Base-by-base conservation (phyloP, 768 basidiomycete genomes). In the Tricholoma terreum region DNA sequence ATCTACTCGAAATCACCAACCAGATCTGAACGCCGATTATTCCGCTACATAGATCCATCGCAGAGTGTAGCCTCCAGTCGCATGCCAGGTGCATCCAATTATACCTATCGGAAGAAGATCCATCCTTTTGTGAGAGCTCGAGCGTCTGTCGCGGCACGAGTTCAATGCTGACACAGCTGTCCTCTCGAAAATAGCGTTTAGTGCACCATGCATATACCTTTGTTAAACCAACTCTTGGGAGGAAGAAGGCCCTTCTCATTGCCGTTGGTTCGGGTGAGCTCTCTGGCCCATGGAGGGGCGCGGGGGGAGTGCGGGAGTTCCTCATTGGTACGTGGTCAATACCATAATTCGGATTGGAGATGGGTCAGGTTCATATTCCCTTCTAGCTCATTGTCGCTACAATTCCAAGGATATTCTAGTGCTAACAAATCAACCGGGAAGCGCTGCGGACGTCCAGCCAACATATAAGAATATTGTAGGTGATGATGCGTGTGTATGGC, bases 381-480 rank as follows among this genome's bases (percentile, higher is more conserved):
- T 42, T 15, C 6, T 35, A 55, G 54, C 24, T 9, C 6, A 10
- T 2, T 55, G 31, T 46, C 43, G 9, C 24, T 55, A 55, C 21
- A 45, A 55, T 2, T 2, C 15, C 10, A 15, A 30, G 2, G 33
- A 46, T 34, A 46, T 55, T 35, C 17, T 46, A n/a, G 21, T 46
- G 9, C 24, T 55, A 8, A 43, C 54, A 3, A 42, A 55, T 45
- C 21, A 17, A 7, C 15, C 3, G 40, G 45, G 31, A 14, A 17
- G 15, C 15, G 9, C 40, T 4, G 43, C 33, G 12, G 40, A 46
- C 1, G 21, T 33, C 22, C 40, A 31, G 33, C 54, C 54, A 40
- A 55, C 54, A 1, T 34, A 46, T 17, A 33, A 15, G 7, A 55
- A 55, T n/a, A 55, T 55, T n/a, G 54, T 55, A 30, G 17, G 40